These are phyloP conservation scores for Russula vinacea DNA, from an alignment of 768 basidiomycete species.

Conservation along the genomic window DNA sequence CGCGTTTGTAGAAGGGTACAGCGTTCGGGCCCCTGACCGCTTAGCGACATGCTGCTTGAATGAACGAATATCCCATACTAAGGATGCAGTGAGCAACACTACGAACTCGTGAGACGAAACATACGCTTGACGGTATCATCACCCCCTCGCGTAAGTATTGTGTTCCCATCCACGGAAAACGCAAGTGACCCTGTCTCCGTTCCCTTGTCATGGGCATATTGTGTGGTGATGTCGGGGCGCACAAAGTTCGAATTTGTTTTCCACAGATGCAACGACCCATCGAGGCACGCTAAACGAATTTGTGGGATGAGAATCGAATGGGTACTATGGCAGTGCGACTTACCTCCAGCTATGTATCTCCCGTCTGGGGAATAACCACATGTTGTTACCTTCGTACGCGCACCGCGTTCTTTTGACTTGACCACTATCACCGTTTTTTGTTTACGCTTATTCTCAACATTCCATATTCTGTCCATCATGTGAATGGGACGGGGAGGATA, in stretches of 20 bases:
- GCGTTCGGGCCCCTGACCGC: slow-evolving; percentile 60
- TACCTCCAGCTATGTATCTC: slow-evolving; percentile 85
- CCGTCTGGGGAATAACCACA: slow-evolving; percentile 90
- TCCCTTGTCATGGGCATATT: slow-evolving; percentile 82
- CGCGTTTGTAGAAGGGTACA: slow-evolving; percentile 92
- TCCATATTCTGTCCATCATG: slow-evolving; percentile 75
- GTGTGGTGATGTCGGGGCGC: slow-evolving; percentile 79
- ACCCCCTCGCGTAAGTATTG: slow-evolving; percentile 83
- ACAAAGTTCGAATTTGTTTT: slow-evolving; percentile 89
- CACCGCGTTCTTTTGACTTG: slow-evolving; percentile 92
- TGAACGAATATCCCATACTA: slow-evolving; percentile 92
- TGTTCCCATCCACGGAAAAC: slow-evolving; percentile 85
- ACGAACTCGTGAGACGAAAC: slow-evolving; percentile 37
- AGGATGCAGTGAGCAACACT: slow-evolving; percentile 3
- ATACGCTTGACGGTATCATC: slow-evolving; percentile 94
- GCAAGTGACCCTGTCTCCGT: slow-evolving; percentile 83
- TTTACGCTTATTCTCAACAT: slow-evolving; percentile 86
- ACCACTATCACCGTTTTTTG: slow-evolving; percentile 96
- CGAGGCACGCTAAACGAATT: slow-evolving; percentile 65
- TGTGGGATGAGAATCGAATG: not conserved
- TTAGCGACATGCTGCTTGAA: slow-evolving; percentile 85
- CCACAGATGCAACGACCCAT: slow-evolving; percentile 95
- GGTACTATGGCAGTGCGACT: slow-evolving; percentile 32
- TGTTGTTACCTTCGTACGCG: slow-evolving; percentile 84
- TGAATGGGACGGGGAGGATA: slow-evolving; percentile 6